Percentiles rank a stretch among this genome's conserved stretches.
phyloP scores from a whole-genome alignment of 495 filamentous ascomycete species.

The Penicillium diatomitis region DNA sequence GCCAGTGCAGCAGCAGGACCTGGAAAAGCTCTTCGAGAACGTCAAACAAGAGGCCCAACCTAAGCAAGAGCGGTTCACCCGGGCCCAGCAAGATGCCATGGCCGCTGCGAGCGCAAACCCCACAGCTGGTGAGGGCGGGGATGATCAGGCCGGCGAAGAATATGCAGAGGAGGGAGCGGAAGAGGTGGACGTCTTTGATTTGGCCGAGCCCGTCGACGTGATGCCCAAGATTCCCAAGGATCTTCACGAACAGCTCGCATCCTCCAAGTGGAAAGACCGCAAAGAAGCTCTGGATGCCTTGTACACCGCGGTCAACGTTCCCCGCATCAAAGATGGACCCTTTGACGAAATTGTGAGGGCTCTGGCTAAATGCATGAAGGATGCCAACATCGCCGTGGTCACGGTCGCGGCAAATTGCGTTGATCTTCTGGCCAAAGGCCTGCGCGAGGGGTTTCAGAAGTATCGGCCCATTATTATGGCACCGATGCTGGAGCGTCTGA shows the following conservation, averaged over 20 bases:
- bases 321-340: constrained; percentile 82
- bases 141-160: constrained; percentile 46
- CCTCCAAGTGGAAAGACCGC: constrained; percentile 96
- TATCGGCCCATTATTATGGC: constrained; percentile 70
- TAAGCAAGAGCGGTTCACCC: constrained; percentile 83
- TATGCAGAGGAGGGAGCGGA: constrained; percentile 60
- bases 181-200: constrained; percentile 75
- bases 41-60: constrained; percentile 80
- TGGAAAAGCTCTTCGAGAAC: constrained; percentile 89
- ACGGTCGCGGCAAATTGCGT: constrained; percentile 91
- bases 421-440: constrained; percentile 81
- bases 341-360: constrained; percentile 74
- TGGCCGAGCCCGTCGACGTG: constrained; percentile 85
- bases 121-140: constrained; percentile 39
- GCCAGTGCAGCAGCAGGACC: constrained; percentile 85
- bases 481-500: constrained; percentile 87
- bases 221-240: constrained; percentile 72
- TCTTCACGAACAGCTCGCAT: constrained; percentile 71
- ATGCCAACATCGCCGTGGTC: constrained; percentile 93
- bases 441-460: constrained; percentile 69
- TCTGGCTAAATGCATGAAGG: constrained; percentile 94
- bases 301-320: constrained; percentile 67
- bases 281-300: constrained; percentile 90
- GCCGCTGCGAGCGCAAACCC: constrained; percentile 54
- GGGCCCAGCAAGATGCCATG: constrained; percentile 78